Evolutionary conservation across 2,329 filamentous ascomycete genomes (phyloP).

Genomic region (Microdochium bolleyi): DNA sequence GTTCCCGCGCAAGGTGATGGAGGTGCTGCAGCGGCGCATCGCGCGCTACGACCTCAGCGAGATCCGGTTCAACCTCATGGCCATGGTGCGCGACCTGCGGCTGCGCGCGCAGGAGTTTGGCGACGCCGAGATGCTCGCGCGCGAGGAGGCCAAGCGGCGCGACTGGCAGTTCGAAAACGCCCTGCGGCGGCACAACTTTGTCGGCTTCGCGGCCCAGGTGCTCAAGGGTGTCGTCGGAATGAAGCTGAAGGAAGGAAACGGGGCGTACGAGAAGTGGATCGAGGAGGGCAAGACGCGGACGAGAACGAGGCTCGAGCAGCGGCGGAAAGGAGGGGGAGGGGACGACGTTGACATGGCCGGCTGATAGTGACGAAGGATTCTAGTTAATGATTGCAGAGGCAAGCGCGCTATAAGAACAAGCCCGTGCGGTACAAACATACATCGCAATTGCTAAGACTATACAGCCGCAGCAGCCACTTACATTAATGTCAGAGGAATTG

Average conservation of each 20-base stretch:
- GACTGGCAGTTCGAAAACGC: constrained; percentile 96
- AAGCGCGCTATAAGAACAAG: too few species aligned
- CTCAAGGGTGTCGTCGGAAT: constrained; percentile 73
- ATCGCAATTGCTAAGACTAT: too few species aligned
- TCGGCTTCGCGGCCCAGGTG: constrained; percentile 87
- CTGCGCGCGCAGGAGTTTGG: constrained; percentile 72
- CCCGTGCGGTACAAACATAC: too few species aligned
- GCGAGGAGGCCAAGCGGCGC: constrained; percentile 75
- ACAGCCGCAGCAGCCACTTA: too few species aligned
- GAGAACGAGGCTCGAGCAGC: constrained; percentile 29
- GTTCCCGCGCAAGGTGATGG: constrained; percentile 74
- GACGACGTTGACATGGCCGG: constrained; percentile 34
- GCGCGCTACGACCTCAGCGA: constrained; percentile 77
- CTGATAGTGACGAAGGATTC: constrained; percentile 3
- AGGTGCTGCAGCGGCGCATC: constrained; percentile 80
- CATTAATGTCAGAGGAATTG: too few species aligned
- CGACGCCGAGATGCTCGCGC: constrained; percentile 67
- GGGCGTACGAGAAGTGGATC: constrained; percentile 66
- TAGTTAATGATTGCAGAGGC: too few species aligned
- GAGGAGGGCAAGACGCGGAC: constrained; percentile 56
- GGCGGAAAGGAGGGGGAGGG: constrained; percentile 25
- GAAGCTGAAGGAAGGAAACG: constrained; percentile 61
- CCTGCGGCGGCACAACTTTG: constrained; percentile 86
- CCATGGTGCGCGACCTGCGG: constrained; percentile 80
- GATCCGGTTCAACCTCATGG: constrained; percentile 93